Conservation (phyloP, 129 eudicot genomes). For the Centella asiatica region DNA sequence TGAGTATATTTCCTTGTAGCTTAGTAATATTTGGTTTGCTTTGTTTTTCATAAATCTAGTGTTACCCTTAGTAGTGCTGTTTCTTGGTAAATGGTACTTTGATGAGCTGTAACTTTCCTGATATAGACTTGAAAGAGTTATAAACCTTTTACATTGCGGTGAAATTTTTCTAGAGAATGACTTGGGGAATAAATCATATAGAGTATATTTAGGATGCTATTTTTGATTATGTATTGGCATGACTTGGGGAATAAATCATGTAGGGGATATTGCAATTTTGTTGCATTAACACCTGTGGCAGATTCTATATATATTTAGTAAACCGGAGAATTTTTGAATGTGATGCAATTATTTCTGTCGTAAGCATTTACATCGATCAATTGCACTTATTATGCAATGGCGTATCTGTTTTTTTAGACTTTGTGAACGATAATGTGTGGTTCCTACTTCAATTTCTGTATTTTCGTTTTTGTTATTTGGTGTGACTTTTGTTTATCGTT, state of each 20-base stretch:
- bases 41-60: background rate
- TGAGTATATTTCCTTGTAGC: conserved; percentile 13
- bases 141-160: background rate
- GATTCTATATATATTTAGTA: too few relatives aligned
- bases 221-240: background rate
- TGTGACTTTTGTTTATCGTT: background rate
- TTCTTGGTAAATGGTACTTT: conserved; percentile 11
- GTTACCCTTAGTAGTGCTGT: background rate
- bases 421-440: background rate
- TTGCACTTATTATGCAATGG: too few relatives aligned
- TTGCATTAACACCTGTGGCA: too few relatives aligned
- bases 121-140: background rate
- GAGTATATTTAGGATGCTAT: background rate
- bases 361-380: too few relatives aligned
- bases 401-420: background rate
- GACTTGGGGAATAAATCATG: background rate
- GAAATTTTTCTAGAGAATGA: background rate
- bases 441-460: background rate
- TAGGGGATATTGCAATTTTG: background rate
- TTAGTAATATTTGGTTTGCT: background rate
- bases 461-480: background rate
- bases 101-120: background rate
- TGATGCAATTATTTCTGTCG: too few relatives aligned
- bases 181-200: background rate
- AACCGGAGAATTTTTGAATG: too few relatives aligned